Percentiles rank a stretch among this genome's conserved stretches.
phyloP scores from a whole-genome alignment of 805 yeast genomes.

The Suhomyces kilbournensis region DNA sequence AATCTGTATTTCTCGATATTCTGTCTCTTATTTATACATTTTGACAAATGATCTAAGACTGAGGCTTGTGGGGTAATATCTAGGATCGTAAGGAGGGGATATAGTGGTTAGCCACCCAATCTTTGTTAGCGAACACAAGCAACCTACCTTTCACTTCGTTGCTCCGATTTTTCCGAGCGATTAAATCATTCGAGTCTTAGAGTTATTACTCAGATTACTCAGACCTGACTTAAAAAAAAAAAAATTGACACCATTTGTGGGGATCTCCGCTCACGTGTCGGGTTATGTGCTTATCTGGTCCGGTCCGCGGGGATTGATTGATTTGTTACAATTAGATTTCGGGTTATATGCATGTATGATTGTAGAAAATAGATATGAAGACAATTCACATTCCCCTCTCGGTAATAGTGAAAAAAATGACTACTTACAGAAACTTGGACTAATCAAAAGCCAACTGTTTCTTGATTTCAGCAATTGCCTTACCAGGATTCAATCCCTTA shows the following conservation, averaged over 20 bases:
- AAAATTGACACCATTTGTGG: not conserved
- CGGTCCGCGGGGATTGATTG: not conserved
- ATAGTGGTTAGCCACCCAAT: not conserved
- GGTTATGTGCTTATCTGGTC: not conserved
- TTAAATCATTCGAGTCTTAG: not conserved
- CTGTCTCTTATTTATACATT: not conserved
- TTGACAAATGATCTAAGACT: not conserved
- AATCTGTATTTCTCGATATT: not conserved
- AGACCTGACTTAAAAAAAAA: too few species aligned
- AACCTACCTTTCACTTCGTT: not conserved
- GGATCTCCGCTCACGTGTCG: not conserved
- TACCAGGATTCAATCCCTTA: constrained; percentile 97
- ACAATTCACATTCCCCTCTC: not conserved
- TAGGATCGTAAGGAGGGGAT: not conserved
- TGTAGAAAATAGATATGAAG: not conserved
- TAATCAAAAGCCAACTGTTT: constrained; percentile 81
- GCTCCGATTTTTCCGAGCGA: not conserved
- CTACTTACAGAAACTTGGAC: not conserved
- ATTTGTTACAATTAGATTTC: not conserved
- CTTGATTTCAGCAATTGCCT: constrained; percentile 95
- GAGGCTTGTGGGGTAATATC: not conserved
- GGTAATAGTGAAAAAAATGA: not conserved
- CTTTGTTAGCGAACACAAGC: not conserved
- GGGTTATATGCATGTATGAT: not conserved
- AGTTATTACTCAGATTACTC: not conserved